Percentiles rank a stretch among this genome's conserved stretches.
These are phyloP conservation scores for Geranomyces michiganensis DNA, from an alignment of 192 early-diverging fungal species.

Conservation along the genomic window DNA sequence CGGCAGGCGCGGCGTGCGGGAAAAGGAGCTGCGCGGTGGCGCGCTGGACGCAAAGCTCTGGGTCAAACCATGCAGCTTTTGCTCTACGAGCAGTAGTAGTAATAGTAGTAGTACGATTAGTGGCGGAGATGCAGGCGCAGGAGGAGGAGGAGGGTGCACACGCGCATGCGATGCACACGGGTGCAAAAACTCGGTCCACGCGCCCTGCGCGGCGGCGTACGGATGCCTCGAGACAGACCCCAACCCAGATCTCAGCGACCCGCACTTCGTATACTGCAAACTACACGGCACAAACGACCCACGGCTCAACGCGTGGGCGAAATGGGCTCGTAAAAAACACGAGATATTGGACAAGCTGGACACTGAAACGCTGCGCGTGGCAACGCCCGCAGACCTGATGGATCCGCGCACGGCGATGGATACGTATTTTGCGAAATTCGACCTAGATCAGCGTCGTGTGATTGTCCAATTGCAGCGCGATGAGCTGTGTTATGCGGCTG, in stretches of 20 bases:
- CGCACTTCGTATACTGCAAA: slow-evolving; percentile 28
- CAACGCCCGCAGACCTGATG: background rate
- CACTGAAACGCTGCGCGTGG: background rate
- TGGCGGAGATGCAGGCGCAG: background rate
- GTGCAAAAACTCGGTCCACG: slow-evolving; percentile 30
- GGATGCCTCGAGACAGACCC: slow-evolving; percentile 12
- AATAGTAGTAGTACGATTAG: too few species aligned
- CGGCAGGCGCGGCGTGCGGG: background rate
- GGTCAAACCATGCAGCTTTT: background rate
- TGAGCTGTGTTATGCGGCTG: background rate
- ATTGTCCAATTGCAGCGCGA: slow-evolving; percentile 8
- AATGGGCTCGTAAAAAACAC: slow-evolving; percentile 20
- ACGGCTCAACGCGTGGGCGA: slow-evolving; percentile 26
- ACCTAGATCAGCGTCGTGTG: background rate
- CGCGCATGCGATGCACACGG: slow-evolving; percentile 15
- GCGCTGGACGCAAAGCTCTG: background rate
- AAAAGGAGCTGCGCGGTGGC: background rate
- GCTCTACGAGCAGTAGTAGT: too few species aligned
- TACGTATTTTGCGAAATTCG: slow-evolving; percentile 2
- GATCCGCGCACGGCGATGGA: slow-evolving; percentile 18
- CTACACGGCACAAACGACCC: slow-evolving; percentile 24
- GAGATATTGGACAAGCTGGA: background rate
- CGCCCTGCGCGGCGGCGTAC: slow-evolving; percentile 25
- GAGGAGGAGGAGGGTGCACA: slow-evolving; percentile 13
- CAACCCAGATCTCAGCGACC: slow-evolving; percentile 17